Percentiles rank a stretch among this genome's conserved stretches.
These are phyloP conservation scores for Termitomyces sp. DNA, from an alignment of 768 basidiomycete species.

Conservation along the genomic window DNA sequence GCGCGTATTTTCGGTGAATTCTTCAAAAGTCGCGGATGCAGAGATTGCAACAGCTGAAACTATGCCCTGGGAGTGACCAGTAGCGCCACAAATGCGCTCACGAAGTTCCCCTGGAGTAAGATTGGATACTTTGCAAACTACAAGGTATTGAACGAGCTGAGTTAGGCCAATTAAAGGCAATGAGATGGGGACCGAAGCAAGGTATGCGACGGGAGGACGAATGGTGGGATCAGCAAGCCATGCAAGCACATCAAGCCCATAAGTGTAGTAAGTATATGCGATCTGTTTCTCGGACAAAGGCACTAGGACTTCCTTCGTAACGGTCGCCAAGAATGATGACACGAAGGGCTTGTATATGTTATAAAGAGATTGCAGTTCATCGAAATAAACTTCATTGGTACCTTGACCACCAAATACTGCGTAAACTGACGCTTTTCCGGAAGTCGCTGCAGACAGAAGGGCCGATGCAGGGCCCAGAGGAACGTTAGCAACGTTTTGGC, in stretches of 20 bases:
- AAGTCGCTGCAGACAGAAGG: conserved; percentile 55
- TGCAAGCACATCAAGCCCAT: conserved; percentile 75
- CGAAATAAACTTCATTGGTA: conserved; percentile 96
- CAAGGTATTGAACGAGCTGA: conserved; percentile 90
- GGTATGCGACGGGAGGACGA: conserved; percentile 78
- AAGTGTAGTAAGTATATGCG: conserved; percentile 61
- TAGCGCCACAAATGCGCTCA: conserved; percentile 72
- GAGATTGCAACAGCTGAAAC: conserved; percentile 90
- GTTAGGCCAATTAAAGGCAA: conserved; percentile 95
- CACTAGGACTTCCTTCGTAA: conserved; percentile 62
- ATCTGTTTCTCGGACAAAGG: conserved; percentile 63
- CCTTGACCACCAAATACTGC: conserved; percentile 98
- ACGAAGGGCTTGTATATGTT: conserved; percentile 91
- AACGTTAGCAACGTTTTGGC: conserved; percentile 45
- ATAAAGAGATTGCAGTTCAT: conserved; percentile 88
- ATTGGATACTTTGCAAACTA: conserved; percentile 69
- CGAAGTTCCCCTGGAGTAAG: conserved; percentile 80
- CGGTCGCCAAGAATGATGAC: conserved; percentile 55
- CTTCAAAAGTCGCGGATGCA: conserved; percentile 69
- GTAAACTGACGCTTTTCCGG: conserved; percentile 72
- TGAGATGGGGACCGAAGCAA: conserved; percentile 91
- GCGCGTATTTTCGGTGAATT: conserved; percentile 67
- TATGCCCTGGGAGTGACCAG: conserved; percentile 97
- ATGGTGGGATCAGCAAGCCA: conserved; percentile 75
- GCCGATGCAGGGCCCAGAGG: conserved; percentile 61